Evolutionary conservation across 1,139 yeast genomes (phyloP), one percentile per base, ranked within the genome.

Genomic region (Tardiomyces depauwii): DNA sequence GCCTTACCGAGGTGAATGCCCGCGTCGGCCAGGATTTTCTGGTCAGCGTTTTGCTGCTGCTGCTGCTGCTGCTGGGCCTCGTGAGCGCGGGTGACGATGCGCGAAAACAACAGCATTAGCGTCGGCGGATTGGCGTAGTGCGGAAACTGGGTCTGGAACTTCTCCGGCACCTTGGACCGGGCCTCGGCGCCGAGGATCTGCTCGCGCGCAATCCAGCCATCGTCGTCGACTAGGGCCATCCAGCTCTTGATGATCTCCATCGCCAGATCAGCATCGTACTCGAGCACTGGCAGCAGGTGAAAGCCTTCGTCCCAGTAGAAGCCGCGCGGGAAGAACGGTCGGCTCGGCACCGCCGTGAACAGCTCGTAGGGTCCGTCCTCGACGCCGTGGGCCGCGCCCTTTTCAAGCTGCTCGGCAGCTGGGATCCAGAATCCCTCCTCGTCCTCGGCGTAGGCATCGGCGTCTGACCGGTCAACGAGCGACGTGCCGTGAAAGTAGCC

Each of bases 281-380:
- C 81, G 53, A 86, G 64, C 36, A 91, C 69, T 2, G 95, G 95
- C 39, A 89, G 70, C 51, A 91, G 70, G 62, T 91, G 96, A 65
- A 91, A 91, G 0, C 99, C 99, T 66, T 93, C 98, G 64, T 93
- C 99, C 99, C 99, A 91, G 59, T 86, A 86, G 59, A 91, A 91
- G 0, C 99, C 99, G 52, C 98, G 74, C 9, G 98, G 97, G 65
- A 91, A 91, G 58, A 86, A 86, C 0, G 96, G 88, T 47, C 98
- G 73, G 43, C 96, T 86, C 1, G 98, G 98, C 28, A 88, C 94
- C 41, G 87, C 71, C 0, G 94, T 77, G 56, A 88, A 85, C 38
- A 93, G 65, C 53, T 82, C 86, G 53, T 68, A 13, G 53, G 68
- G 61, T 2, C 63, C 59, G 45, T 62, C 63, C 45, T 58, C 60